These are phyloP conservation scores for Scheffersomyces stambukii DNA, from an alignment of 1,139 yeast genomes.

Conservation along the genomic window DNA sequence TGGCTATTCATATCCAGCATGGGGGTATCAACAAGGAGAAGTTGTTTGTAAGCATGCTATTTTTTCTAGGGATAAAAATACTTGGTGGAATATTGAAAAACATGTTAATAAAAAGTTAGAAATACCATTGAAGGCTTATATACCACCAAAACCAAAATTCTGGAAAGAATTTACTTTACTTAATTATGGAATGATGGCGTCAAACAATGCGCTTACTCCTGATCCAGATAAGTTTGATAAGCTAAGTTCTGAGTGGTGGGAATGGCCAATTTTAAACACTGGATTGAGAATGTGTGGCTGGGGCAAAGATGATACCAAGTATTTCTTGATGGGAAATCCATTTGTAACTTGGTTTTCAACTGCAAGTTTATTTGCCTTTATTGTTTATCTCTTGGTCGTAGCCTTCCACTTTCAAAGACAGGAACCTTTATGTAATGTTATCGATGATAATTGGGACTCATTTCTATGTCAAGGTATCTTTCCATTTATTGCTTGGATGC, in stretches of 20 bases:
- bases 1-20: constrained; percentile 65
- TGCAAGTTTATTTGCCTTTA: constrained; percentile 16
- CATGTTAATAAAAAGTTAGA: constrained; percentile 48
- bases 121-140: constrained; percentile 35
- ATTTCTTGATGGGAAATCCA: constrained; percentile 65
- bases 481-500: constrained; percentile 90
- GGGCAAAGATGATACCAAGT: constrained; percentile 46
- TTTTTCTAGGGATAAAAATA: constrained; percentile 53
- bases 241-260: constrained; percentile 73
- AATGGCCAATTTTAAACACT: constrained; percentile 64
- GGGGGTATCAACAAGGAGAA: constrained; percentile 84
- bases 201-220: constrained; percentile 72
- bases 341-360: constrained; percentile 61
- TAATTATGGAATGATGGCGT: constrained; percentile 75
- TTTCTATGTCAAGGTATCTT: constrained; percentile 23
- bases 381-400: constrained; percentile 15
- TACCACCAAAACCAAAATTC: constrained; percentile 64
- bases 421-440: constrained; percentile 12
- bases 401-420: constrained; percentile 36
- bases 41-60: constrained; percentile 60
- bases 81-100: constrained; percentile 81
- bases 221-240: constrained; percentile 65
- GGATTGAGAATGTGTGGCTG: constrained; percentile 74
- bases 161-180: constrained; percentile 67
- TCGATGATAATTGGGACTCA: constrained; percentile 19